Percentiles rank a stretch among this genome's conserved stretches.
These are phyloP conservation scores for Phaeotremella skinneri DNA, from an alignment of 768 basidiomycete genomes.

Conservation along the genomic window DNA sequence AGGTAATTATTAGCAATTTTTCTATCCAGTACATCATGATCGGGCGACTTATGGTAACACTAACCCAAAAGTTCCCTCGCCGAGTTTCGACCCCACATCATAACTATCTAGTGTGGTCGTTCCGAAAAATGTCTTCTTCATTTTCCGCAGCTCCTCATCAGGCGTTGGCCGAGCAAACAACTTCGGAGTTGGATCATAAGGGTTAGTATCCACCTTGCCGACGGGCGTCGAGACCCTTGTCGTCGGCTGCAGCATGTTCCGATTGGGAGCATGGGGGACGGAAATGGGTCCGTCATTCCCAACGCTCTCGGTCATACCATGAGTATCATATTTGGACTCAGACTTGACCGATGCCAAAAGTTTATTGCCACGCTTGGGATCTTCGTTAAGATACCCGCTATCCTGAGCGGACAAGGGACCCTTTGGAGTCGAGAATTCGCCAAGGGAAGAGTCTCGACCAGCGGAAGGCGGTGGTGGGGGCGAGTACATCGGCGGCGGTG, in stretches of 20 bases:
- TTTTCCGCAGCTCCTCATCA: slow-evolving; percentile 32
- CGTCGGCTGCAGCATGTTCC: slow-evolving; percentile 60
- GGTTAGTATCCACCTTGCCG: slow-evolving; percentile 2
- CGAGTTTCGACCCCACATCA: slow-evolving; percentile 77
- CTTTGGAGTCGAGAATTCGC: slow-evolving; percentile 54
- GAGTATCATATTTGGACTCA: slow-evolving; percentile 51
- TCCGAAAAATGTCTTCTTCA: slow-evolving; percentile 39
- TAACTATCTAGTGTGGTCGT: slow-evolving; percentile 65
- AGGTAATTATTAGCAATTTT: slow-evolving; percentile 18
- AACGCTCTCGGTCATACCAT: slow-evolving; percentile 50
- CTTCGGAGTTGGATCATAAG: slow-evolving; percentile 5
- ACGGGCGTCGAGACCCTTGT: slow-evolving; percentile 58
- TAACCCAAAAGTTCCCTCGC: slow-evolving; percentile 98
- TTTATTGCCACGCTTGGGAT: slow-evolving; percentile 4
- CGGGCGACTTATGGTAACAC: slow-evolving; percentile 48
- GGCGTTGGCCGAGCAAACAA: slow-evolving; percentile 8
- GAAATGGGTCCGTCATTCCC: slow-evolving; percentile 56
- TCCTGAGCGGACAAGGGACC: slow-evolving; percentile 56
- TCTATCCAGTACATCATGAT: slow-evolving; percentile 5
- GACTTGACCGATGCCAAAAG: slow-evolving; percentile 37
- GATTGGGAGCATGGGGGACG: slow-evolving; percentile 68
- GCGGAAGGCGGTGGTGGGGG: slow-evolving; percentile 18
- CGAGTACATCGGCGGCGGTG: slow-evolving; percentile 16
- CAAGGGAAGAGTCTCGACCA: slow-evolving; percentile 37
- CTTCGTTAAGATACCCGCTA: slow-evolving; percentile 1